Evolutionary conservation across 78 protist genomes (phyloP).

Genomic region (slime mould (Dictyostelium discoideum)): DNA sequence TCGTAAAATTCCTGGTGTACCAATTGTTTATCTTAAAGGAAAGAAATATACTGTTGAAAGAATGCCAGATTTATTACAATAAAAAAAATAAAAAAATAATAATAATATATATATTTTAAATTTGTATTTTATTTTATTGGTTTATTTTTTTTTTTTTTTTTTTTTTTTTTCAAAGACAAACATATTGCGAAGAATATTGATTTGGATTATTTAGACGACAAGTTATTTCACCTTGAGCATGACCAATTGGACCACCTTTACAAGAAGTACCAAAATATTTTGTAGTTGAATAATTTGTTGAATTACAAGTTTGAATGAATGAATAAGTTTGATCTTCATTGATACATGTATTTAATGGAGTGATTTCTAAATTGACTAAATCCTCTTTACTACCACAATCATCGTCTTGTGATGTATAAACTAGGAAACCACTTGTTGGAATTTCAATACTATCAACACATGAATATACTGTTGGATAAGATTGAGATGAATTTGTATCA

Average conservation of each 20-base stretch:
- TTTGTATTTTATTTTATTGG: background rate
- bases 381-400: background rate
- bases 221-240: background rate
- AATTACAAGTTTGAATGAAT: background rate
- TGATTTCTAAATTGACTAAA: background rate
- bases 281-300: background rate
- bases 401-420: background rate
- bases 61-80: conserved; percentile 92
- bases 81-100: background rate
- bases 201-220: background rate
- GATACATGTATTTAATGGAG: background rate
- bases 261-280: background rate
- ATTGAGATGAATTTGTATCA: background rate
- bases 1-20: conserved; percentile 99
- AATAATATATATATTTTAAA: background rate
- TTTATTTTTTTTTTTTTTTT: no score
- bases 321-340: background rate
- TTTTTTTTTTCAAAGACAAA: background rate
- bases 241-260: background rate
- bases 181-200: background rate
- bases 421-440: background rate
- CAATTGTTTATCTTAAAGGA: conserved; percentile 93
- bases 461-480: background rate
- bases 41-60: conserved; percentile 96
- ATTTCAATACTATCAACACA: background rate